Evolutionary conservation across 2,329 filamentous ascomycete genomes (phyloP), one percentile per base, ranked within the genome.

Genomic region (Coniella vitis): DNA sequence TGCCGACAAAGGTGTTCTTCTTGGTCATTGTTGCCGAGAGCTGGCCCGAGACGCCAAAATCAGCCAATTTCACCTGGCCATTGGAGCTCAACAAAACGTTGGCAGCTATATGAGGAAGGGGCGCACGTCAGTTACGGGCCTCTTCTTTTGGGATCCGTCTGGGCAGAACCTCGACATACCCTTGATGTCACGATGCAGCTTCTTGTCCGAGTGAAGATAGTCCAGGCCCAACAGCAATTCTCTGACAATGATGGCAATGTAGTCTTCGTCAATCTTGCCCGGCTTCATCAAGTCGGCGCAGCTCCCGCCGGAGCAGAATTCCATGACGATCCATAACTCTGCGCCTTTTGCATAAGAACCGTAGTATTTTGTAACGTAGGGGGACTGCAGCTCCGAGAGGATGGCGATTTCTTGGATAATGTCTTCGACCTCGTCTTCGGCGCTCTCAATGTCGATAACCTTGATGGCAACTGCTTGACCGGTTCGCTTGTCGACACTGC

Each of bases 361-460:
- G 70, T 95, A 90, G 73, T 98, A 98, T 67, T 94, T 93, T 35
- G 93, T 98, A 54, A 97, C 91, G 63, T 94, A 95, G 16, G 90
- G 90, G 16, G 91, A 97, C 69, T 94, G 88, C 57, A 98, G 81
- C 68, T 95, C 91, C 29, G 93, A 95, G 48, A 98, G 77, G 60
- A 98, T 97, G 57, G 91, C 90, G 58, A 98, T 97, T 70, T 98
- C 93, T 66, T 95, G 90, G 65, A 97, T 96, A 60, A 98, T 98
- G 69, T 98, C 93, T 72, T 97, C 93, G 58, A 98, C 91, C 70
- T 98, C 93, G 67, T 98, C 93, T 69, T 98, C 93, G 61, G 93
- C 93, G 71, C 93, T 96, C 69, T 98, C 93, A 57, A 98, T 93
- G 62, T 98, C 93, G 65, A 98, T 97, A 61, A 98, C 78, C 69